Conservation (phyloP, 257 asterid species). For the Vinca minor region DNA sequence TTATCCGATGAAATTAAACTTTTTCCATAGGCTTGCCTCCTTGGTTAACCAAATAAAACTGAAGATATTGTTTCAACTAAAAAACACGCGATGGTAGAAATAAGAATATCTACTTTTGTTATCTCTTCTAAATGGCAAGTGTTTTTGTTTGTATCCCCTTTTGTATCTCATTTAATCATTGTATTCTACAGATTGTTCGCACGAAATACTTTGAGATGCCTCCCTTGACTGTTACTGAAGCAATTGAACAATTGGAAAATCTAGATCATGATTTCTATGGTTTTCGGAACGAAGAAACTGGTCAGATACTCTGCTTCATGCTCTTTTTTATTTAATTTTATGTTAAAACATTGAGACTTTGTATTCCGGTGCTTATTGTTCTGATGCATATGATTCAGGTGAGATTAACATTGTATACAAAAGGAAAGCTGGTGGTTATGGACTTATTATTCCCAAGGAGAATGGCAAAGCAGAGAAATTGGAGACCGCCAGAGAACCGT, state of each 20-base stretch:
- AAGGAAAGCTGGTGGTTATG: slow-evolving; percentile 78
- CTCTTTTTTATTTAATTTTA: neutral
- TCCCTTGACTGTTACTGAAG: slow-evolving; percentile 70
- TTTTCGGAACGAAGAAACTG: slow-evolving; percentile 82
- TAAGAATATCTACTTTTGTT: neutral
- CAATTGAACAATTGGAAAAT: slow-evolving; percentile 87
- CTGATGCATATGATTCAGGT: slow-evolving; percentile 38
- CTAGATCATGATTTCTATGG: slow-evolving; percentile 88
- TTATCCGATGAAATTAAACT: neutral
- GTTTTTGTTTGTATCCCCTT: neutral
- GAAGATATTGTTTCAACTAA: neutral
- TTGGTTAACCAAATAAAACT: neutral
- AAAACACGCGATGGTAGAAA: neutral
- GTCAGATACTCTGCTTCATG: slow-evolving; percentile 21
- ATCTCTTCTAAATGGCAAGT: neutral
- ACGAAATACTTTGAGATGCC: slow-evolving; percentile 93
- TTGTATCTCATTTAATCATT: neutral
- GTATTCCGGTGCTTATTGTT: neutral
- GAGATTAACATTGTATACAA: slow-evolving; percentile 74
- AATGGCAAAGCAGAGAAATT: slow-evolving; percentile 45
- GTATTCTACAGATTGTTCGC: slow-evolving; percentile 58
- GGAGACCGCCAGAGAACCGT: slow-evolving; percentile 30
- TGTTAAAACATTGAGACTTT: neutral
- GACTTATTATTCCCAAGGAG: slow-evolving; percentile 63
- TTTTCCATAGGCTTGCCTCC: neutral